phyloP scores from a whole-genome alignment of 441 rosid genomes.

The Populus hybrid region DNA sequence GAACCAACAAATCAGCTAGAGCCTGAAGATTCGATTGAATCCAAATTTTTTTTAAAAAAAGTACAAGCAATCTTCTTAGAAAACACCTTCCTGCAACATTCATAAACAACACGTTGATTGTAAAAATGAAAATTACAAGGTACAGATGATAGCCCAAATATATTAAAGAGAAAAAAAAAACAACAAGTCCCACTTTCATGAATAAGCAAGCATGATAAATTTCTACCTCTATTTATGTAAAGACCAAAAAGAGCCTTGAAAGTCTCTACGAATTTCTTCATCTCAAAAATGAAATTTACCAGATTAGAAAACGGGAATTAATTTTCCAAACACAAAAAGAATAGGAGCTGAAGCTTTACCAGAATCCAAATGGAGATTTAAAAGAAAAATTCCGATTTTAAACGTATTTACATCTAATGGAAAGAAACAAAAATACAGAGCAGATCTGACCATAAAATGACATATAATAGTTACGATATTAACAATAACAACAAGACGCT shows the following conservation, averaged over 20 bases:
- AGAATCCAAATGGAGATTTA: neutral
- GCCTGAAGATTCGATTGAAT: neutral
- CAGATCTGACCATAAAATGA: slow-evolving; percentile 21
- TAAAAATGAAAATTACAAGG: neutral
- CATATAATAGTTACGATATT: no score
- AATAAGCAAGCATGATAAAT: neutral
- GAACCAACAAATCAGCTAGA: slow-evolving; percentile 17
- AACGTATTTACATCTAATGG: neutral
- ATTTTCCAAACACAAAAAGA: no score
- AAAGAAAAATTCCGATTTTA: neutral
- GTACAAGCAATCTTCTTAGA: neutral
- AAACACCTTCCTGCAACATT: slow-evolving; percentile 3
- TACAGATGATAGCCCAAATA: neutral
- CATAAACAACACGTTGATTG: neutral
- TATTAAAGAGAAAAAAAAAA: neutral
- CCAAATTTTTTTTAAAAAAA: neutral
- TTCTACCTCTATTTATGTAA: neutral
- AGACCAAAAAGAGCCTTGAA: neutral
- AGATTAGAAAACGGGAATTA: neutral
- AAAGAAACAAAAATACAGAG: no score
- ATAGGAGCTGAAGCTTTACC: neutral
- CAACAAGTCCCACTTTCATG: neutral
- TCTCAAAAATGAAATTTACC: no score
- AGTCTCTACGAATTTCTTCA: no score
- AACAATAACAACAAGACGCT: no score